phyloP scores from a whole-genome alignment of 1,284 basidiomycete species.

The Apiotrichum veenhuisii region DNA sequence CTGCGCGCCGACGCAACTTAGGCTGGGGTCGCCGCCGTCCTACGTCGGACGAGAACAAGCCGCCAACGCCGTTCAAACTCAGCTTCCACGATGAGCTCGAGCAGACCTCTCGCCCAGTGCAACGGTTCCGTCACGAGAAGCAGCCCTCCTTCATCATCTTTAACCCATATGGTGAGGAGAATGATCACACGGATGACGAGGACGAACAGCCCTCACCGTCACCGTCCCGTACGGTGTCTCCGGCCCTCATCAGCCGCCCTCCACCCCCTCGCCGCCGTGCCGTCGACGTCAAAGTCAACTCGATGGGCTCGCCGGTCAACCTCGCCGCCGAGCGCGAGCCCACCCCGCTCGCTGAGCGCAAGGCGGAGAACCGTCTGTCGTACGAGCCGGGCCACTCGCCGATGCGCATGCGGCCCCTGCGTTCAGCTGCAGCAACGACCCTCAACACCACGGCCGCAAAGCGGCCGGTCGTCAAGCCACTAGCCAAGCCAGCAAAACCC shows the following conservation, averaged over 20 bases:
- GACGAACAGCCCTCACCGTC: neutral
- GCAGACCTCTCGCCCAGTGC: neutral
- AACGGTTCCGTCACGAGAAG: neutral
- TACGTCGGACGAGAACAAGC: slow-evolving; percentile 28
- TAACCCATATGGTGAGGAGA: too few species aligned
- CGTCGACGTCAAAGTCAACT: neutral
- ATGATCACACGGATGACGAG: neutral
- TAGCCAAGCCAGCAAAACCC: neutral
- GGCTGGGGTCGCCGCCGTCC: slow-evolving; percentile 37
- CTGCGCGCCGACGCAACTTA: slow-evolving; percentile 31
- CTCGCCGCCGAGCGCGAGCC: neutral
- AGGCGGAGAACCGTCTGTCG: neutral
- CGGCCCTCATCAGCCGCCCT: neutral
- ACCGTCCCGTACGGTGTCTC: neutral
- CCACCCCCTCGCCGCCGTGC: neutral
- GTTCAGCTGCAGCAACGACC: too few species aligned
- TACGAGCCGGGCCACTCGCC: neutral
- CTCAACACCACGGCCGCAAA: neutral
- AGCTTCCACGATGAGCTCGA: neutral
- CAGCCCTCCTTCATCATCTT: slow-evolving; percentile 1
- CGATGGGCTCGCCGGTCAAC: slow-evolving; percentile 3
- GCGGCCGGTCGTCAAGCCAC: neutral
- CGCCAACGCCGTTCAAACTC: neutral
- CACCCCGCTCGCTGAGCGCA: neutral
- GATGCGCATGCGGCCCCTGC: neutral